Percentiles rank a stretch among this genome's conserved stretches.
phyloP scores from a whole-genome alignment of 139 green algal species.

The Eudorina sp. region DNA sequence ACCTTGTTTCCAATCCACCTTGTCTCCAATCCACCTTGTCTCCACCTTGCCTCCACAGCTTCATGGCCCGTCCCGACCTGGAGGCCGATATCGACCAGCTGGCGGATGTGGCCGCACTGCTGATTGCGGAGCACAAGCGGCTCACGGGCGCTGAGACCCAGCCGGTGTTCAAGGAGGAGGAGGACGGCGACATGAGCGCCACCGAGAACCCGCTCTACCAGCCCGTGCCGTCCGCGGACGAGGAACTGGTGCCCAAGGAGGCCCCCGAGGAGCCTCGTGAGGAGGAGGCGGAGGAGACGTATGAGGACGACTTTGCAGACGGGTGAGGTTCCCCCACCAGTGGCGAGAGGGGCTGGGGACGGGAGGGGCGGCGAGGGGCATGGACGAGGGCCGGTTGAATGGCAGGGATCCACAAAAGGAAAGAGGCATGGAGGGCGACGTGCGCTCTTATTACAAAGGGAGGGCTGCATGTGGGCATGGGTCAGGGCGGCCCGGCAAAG shows the following conservation, averaged over 20 bases:
- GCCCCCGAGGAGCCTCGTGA: background rate
- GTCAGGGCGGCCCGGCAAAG: too few relatives aligned
- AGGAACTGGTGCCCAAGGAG: background rate
- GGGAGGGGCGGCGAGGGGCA: too few relatives aligned
- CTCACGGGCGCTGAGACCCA: background rate
- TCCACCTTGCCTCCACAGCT: slow-evolving; percentile 23
- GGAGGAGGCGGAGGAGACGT: slow-evolving; percentile 36
- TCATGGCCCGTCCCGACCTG: slow-evolving; percentile 33
- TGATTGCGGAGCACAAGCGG: slow-evolving; percentile 46
- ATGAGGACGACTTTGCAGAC: slow-evolving; percentile 33
- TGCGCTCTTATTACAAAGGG: too few relatives aligned
- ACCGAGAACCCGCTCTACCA: slow-evolving; percentile 46
- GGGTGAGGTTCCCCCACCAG: too few relatives aligned
- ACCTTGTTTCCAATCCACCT: too few relatives aligned
- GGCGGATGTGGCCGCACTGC: slow-evolving; percentile 26
- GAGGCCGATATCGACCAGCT: slow-evolving; percentile 57
- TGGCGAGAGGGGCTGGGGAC: too few relatives aligned
- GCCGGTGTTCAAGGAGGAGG: slow-evolving; percentile 18
- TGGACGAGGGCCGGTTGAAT: too few relatives aligned
- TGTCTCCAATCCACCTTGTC: too few relatives aligned
- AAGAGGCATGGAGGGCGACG: too few relatives aligned
- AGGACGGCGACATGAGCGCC: slow-evolving; percentile 7
- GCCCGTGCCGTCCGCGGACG: slow-evolving; percentile 22
- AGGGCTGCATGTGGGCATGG: too few relatives aligned
- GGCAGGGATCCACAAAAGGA: too few relatives aligned